Percentiles rank a stretch among this genome's conserved stretches.
Evolutionary conservation across 1,139 yeast genomes (phyloP).

Genomic region (Geotrichum europaeum): DNA sequence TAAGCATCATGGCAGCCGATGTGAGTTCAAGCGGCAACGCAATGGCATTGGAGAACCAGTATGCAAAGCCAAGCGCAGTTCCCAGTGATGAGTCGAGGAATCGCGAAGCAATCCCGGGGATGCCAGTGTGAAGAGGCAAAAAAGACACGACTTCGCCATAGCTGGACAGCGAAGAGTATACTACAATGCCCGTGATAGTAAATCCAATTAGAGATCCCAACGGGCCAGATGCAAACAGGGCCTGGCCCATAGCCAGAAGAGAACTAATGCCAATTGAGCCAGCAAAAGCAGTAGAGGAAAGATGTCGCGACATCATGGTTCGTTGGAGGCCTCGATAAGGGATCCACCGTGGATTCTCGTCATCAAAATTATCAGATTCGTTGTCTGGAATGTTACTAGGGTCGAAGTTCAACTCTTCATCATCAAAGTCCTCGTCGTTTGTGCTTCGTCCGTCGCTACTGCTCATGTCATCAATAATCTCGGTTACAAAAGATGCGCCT

Average conservation of each 20-base stretch:
- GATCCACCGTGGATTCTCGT: constrained; percentile 11
- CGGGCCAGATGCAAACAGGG: constrained; percentile 75
- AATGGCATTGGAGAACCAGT: constrained; percentile 67
- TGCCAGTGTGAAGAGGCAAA: constrained; percentile 76
- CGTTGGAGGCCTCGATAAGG: constrained; percentile 36
- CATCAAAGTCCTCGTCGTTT: constrained; percentile 3
- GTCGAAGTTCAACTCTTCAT: constrained; percentile 1
- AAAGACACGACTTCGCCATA: constrained; percentile 85
- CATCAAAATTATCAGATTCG: constrained; percentile 6
- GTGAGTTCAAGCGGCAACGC: constrained; percentile 77
- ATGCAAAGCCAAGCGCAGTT: constrained; percentile 71
- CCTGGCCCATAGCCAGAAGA: constrained; percentile 70
- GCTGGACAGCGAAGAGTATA: constrained; percentile 62
- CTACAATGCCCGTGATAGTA: constrained; percentile 58
- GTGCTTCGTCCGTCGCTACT: constrained; percentile 7
- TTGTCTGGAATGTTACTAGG: constrained; percentile 9
- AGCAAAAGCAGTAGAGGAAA: constrained; percentile 77
- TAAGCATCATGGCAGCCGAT: constrained; percentile 69
- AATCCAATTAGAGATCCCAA: constrained; percentile 73
- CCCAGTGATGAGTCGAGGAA: constrained; percentile 86
- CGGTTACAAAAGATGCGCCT: constrained; percentile 14
- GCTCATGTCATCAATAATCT: constrained; percentile 17
- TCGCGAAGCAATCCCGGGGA: constrained; percentile 51
- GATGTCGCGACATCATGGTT: constrained; percentile 59
- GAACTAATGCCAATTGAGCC: constrained; percentile 84